These are phyloP conservation scores for Trichoderma semiorbis DNA, from an alignment of 2,329 filamentous ascomycete genomes.

Conservation along the genomic window DNA sequence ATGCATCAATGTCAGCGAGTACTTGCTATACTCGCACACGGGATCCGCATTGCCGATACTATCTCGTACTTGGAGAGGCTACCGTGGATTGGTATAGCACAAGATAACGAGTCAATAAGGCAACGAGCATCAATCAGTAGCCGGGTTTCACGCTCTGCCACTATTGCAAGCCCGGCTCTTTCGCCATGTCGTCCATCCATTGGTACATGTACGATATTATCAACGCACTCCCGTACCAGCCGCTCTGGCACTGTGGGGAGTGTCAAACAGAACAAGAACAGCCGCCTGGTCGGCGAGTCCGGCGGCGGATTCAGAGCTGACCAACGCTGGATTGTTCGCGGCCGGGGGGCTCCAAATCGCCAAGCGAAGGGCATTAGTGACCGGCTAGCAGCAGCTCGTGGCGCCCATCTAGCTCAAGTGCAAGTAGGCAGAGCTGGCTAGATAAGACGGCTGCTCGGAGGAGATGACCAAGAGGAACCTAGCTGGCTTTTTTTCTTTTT, in stretches of 20 bases:
- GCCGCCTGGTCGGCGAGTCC: constrained; percentile 12
- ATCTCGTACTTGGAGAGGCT: not conserved
- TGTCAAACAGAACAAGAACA: not conserved
- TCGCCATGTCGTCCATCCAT: not conserved
- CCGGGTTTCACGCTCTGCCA: not conserved
- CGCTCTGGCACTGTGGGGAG: not conserved
- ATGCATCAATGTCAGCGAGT: not conserved
- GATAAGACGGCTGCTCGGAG: not conserved
- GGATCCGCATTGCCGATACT: not conserved
- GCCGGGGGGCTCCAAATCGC: not conserved
- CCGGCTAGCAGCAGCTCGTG: not conserved
- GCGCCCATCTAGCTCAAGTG: not conserved
- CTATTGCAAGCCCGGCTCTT: not conserved
- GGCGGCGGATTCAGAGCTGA: constrained; percentile 13
- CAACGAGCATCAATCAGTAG: not conserved
- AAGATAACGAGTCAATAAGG: not conserved
- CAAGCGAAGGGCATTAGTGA: constrained; percentile 2
- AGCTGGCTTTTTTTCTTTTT: not conserved
- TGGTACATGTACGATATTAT: not conserved
- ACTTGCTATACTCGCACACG: not conserved
- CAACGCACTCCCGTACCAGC: not conserved
- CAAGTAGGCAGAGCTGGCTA: not conserved
- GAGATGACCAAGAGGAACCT: not conserved
- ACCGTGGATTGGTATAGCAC: not conserved
- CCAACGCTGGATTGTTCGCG: not conserved